Conservation (phyloP, 495 filamentous ascomycete species). For the Penicillium dipodomyicola region DNA sequence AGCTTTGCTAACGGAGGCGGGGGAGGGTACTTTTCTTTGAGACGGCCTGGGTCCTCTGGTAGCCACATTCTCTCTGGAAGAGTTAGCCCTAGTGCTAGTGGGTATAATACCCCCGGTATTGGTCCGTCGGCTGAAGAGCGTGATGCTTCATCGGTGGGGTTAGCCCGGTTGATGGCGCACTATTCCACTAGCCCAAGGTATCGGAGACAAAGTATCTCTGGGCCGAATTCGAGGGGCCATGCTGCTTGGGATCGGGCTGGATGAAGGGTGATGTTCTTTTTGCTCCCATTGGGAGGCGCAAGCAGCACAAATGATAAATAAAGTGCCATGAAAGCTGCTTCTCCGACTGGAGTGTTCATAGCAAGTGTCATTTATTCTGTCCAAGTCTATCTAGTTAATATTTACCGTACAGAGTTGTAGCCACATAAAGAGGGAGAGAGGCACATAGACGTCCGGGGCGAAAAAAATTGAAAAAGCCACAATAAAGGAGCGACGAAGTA, state of each 20-base stretch:
- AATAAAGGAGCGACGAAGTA: conserved; percentile 2
- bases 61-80: conserved; percentile 13
- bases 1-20: conserved; percentile 9
- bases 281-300: neutral
- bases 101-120: conserved; percentile 23
- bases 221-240: conserved; percentile 21
- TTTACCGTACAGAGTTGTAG: conserved; percentile 7
- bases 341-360: conserved; percentile 2
- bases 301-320: conserved; percentile 5
- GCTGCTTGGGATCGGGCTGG: neutral
- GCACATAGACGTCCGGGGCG: conserved; percentile 5
- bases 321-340: conserved; percentile 2
- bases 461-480: conserved; percentile 3
- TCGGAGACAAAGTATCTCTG: conserved; percentile 33
- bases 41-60: conserved; percentile 12
- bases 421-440: neutral
- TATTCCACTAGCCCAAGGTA: conserved; percentile 31
- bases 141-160: conserved; percentile 16
- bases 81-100: conserved; percentile 25
- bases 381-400: conserved; percentile 19
- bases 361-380: neutral
- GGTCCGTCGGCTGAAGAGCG: conserved; percentile 30
- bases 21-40: conserved; percentile 33
- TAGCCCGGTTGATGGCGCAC: conserved; percentile 27
- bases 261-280: conserved; percentile 1